A percentile compares a stretch with the other conserved stretches of the same genome.
Conservation (phyloP, 108 stramenopile species). For the Aureococcus anophagefferens region DNA sequence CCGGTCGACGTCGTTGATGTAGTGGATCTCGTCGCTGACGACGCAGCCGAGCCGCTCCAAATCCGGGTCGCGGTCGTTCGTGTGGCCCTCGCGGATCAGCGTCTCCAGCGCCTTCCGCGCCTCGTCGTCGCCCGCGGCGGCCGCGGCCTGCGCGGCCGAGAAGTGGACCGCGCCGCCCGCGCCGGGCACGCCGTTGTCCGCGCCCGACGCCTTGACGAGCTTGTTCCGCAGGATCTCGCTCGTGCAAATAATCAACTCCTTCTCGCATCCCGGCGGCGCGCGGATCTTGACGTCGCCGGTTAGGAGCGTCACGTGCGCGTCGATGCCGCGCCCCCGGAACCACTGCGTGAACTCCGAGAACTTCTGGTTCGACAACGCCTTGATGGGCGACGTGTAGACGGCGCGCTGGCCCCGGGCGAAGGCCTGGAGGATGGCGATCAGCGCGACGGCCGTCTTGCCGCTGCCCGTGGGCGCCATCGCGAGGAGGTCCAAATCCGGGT, state of each 20-base stretch:
- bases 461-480: constrained; percentile 81
- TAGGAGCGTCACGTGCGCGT: constrained; percentile 62
- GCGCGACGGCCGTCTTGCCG: constrained; percentile 84
- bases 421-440: constrained; percentile 77
- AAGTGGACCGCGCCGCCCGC: not conserved
- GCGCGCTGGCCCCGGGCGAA: constrained; percentile 58
- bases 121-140: constrained; percentile 77
- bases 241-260: constrained; percentile 50
- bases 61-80: not conserved
- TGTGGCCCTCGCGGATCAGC: constrained; percentile 33
- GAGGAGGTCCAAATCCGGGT: constrained; percentile 73
- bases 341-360: constrained; percentile 73
- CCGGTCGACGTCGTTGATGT: constrained; percentile 77
- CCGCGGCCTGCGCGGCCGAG: not conserved
- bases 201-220: constrained; percentile 41
- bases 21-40: constrained; percentile 80
- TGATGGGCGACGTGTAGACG: constrained; percentile 86
- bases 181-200: not conserved
- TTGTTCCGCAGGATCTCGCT: constrained; percentile 39
- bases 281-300: constrained; percentile 65
- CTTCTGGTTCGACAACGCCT: constrained; percentile 88
- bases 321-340: constrained; percentile 47
- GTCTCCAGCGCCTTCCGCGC: constrained; percentile 70
- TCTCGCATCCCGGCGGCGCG: constrained; percentile 28
- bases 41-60: constrained; percentile 52